Conservation (phyloP, 1,284 basidiomycete species). For the Pascua guehoae region DNA sequence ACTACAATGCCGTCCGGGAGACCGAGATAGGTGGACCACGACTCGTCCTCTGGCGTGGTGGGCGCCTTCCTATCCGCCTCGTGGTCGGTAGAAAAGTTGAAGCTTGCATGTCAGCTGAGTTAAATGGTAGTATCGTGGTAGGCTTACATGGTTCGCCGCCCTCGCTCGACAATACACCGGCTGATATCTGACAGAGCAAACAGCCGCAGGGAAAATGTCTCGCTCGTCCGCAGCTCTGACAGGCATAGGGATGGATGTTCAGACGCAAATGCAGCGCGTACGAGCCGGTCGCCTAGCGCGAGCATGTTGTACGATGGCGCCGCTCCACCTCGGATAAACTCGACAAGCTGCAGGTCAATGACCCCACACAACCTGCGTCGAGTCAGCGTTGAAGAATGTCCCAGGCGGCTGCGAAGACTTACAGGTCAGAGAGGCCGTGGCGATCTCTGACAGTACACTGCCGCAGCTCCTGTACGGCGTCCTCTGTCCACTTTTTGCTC, state of each 20-base stretch:
- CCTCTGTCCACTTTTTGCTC: slow-evolving; percentile 32
- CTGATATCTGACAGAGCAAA: slow-evolving; percentile 29
- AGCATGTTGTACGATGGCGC: slow-evolving; percentile 29
- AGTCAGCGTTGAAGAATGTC: no score
- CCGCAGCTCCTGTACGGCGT: slow-evolving; percentile 25
- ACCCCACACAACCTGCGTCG: slow-evolving; percentile 28
- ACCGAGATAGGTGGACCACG: slow-evolving; percentile 33
- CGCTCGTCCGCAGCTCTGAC: slow-evolving; percentile 17
- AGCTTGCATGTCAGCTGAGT: neutral
- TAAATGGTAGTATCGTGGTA: neutral
- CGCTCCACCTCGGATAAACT: slow-evolving; percentile 31
- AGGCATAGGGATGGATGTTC: slow-evolving; percentile 20
- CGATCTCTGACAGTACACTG: slow-evolving; percentile 21
- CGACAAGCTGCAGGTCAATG: slow-evolving; percentile 30
- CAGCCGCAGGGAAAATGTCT: slow-evolving; percentile 24
- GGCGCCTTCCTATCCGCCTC: neutral
- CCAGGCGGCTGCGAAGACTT: neutral
- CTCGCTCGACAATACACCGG: slow-evolving; percentile 30
- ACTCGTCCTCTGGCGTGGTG: slow-evolving; percentile 16
- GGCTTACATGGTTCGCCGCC: slow-evolving; percentile 16
- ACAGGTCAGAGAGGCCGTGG: slow-evolving; percentile 26
- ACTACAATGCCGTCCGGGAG: slow-evolving; percentile 31
- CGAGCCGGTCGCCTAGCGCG: slow-evolving; percentile 28
- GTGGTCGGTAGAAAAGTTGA: neutral
- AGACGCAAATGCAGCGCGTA: slow-evolving; percentile 14